Base-by-base conservation (phyloP, 1,284 basidiomycete genomes). In the Sparassis latifolia region DNA sequence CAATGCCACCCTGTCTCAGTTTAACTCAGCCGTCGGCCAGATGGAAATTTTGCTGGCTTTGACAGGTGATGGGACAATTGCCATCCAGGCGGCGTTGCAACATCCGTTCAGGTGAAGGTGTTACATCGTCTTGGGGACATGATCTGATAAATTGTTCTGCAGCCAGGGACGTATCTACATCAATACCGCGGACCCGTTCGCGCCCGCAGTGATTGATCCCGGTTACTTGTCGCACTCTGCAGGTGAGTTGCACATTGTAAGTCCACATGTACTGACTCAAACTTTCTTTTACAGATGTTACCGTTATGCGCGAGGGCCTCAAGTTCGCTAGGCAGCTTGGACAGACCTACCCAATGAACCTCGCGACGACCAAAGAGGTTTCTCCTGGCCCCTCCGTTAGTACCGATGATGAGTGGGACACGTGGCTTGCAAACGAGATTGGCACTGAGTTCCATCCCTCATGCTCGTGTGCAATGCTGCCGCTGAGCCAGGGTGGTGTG, bases 31-130 rank as follows among this genome's bases (percentile, higher is more conserved):
- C 6, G 71, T 78, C 46, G 82, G 78, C 0, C 73, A 80, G 56
- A 69, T 85, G 31, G 84, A 89, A 65, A 69, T 89, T n/a, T 64
- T 86, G 32, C 65, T 86, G 44, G 75, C 73, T 48, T 67, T 84
- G 54, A 82, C 78, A 12, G 69, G 75, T 4, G 68, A 73, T 0
- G 67, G 69, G 12, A 66, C 66, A 12, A 69, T 84, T 44, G 70
- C 70, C 3, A 73, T 89, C 41, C 84, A 88, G 62, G 78, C 79
- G 4, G 85, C 84, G 0, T 63, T 86, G 31, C 85, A 89, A 61
- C 82, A 84, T 58, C 81, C 84, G 1, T 71, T 84, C 54, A 80
- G 70, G 70, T 72, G 41, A 29, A 51, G 51, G 52, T 20, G 42
- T n/a, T 29, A 55, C 32, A 32, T 29, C 29, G 27, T 10, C 27